Evolutionary conservation across 2,329 filamentous ascomycete species (phyloP), one percentile per base, ranked within the genome.

Genomic region (Akanthomyces muscarius): DNA sequence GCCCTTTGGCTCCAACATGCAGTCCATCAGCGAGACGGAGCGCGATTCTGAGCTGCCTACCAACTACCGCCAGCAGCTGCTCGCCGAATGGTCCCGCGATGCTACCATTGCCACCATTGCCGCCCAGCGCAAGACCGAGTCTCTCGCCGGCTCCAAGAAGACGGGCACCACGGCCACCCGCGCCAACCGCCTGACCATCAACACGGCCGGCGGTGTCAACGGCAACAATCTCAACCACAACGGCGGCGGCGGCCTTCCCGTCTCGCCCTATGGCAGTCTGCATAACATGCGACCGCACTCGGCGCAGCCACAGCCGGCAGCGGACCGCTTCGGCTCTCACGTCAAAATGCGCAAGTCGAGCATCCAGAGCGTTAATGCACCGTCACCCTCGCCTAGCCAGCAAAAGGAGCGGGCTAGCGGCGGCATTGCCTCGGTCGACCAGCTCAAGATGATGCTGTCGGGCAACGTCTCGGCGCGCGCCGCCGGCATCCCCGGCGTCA

Each of bases 51-150:
- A 88, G 63, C 78, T 97, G 2, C 89, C 92, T 0, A 73, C 78
- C 18, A 81, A 80, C 33, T 85, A 92, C 68, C 86, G 83, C 67
- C 90, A 95, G 65, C 84, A 91, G 67, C 90, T 97, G 84, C 78
- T 92, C 63, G 80, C 84, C 23, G 85, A 90, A 54, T 97, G 94
- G 94, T 89, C 86, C 45, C 87, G 88, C 70, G 92, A 96, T 25
- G 77, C 80, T 16, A 90, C 89, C 38, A 78, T 95, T 59, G 84
- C 87, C 13, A 81, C 85, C 44, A 82, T 91, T 55, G 86, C 89
- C 64, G 86, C 90, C 62, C 84, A 81, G 56, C 87, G 87, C 69
- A 90, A 88, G 69, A 86, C 90, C 0, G 84, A 85, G 14, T 96
- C 92, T 4, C 78, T 96, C 61, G 90, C 81, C 61, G 92, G 91